phyloP scores from a whole-genome alignment of 108 stramenopile genomes.

The Fragilaria crotonensis region DNA sequence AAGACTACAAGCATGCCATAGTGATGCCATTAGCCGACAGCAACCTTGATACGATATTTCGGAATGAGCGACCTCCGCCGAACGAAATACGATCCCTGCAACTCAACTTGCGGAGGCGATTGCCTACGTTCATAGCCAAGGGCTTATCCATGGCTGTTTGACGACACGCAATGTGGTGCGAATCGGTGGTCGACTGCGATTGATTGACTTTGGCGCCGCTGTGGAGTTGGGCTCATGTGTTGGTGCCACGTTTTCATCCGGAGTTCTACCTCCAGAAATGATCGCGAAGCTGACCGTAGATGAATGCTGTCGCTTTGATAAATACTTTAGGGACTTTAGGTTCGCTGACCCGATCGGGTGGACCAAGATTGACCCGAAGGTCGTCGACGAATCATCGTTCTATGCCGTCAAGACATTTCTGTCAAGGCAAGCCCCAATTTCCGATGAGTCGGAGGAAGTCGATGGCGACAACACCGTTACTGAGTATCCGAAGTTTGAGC shows the following conservation, averaged over 20 bases:
- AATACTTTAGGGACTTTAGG: background rate
- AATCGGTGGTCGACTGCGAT: slow-evolving; percentile 1
- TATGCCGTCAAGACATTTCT: background rate
- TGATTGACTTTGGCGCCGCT: slow-evolving; percentile 15
- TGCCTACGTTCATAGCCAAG: slow-evolving; percentile 4
- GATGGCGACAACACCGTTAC: slow-evolving; percentile 13
- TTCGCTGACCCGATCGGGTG: background rate
- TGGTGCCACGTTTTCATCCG: background rate
- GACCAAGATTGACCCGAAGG: background rate
- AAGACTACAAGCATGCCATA: background rate
- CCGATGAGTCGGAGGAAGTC: slow-evolving; percentile 5
- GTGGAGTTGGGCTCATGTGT: background rate
- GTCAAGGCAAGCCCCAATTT: background rate
- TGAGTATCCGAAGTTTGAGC: slow-evolving; percentile 11
- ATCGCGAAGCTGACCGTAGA: background rate
- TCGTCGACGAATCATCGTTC: background rate
- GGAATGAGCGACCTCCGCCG: background rate
- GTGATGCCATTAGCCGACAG: background rate
- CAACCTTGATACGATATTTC: background rate
- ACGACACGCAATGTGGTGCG: slow-evolving; percentile 20
- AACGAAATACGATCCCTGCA: background rate
- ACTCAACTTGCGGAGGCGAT: slow-evolving; percentile 4
- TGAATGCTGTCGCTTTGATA: background rate
- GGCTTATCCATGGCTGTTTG: slow-evolving; percentile 10
- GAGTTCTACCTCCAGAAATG: background rate